A percentile compares a stretch with the other conserved stretches of the same genome.
Evolutionary conservation across 2,329 filamentous ascomycete genomes (phyloP).

Genomic region (Ceratocystis diversiconidia): DNA sequence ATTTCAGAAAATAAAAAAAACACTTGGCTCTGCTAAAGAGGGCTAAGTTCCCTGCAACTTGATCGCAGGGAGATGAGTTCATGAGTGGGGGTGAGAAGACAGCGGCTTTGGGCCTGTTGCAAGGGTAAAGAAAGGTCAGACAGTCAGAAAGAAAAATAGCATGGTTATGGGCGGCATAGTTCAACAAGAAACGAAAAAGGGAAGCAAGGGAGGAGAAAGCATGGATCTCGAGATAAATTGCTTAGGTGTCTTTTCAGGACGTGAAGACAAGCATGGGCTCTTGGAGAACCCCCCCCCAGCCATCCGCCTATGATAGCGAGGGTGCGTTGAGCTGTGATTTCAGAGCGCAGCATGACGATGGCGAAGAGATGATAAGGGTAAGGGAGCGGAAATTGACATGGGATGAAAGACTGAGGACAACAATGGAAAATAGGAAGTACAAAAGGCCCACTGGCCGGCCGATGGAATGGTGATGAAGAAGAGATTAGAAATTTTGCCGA

Average conservation of each 20-base stretch:
- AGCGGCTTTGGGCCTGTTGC: background rate
- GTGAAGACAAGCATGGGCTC: no score
- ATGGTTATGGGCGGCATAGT: background rate
- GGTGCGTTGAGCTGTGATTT: no score
- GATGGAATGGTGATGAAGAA: background rate
- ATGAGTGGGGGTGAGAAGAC: background rate
- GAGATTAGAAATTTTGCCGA: background rate
- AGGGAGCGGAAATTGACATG: background rate
- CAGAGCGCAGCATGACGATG: no score
- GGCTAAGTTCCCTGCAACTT: background rate
- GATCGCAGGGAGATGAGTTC: background rate
- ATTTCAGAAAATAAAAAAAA: background rate
- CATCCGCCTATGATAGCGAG: no score
- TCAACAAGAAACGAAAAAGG: background rate
- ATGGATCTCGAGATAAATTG: background rate
- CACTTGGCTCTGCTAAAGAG: background rate
- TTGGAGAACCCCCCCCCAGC: no score
- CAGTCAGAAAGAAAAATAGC: background rate
- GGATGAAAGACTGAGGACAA: background rate
- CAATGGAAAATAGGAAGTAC: background rate
- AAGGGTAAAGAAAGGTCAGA: background rate
- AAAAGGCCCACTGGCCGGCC: background rate
- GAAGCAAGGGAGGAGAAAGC: background rate
- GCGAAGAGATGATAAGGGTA: no score
- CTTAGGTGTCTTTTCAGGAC: no score